A percentile compares a stretch with the other conserved stretches of the same genome.
These are phyloP conservation scores for Mycosarcoma mackinlayi DNA, from an alignment of 1,284 basidiomycete genomes.

Conservation along the genomic window DNA sequence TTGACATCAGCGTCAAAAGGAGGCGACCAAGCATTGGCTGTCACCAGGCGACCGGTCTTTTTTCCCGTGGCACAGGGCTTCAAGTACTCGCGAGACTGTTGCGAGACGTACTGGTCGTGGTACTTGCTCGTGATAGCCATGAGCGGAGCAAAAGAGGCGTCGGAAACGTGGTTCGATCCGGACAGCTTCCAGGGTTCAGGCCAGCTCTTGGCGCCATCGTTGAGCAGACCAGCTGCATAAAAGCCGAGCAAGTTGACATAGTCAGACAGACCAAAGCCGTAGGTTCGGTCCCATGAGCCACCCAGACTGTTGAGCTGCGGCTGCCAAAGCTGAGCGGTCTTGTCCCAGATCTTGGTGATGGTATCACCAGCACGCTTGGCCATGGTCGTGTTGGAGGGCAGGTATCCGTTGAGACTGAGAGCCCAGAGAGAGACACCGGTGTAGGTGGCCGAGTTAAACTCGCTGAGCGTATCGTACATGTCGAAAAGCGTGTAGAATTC, in stretches of 20 bases:
- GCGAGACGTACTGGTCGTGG: constrained; percentile 32
- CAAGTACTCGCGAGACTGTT: constrained; percentile 19
- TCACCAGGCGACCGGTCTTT: constrained; percentile 24
- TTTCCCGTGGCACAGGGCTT: constrained; percentile 8
- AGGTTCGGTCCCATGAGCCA: constrained; percentile 37
- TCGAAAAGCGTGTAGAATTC: constrained; percentile 42
- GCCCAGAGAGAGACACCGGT: constrained; percentile 43
- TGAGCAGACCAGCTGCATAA: constrained; percentile 21
- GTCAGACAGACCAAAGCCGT: constrained; percentile 31
- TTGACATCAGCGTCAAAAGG: constrained; percentile 33
- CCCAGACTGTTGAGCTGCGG: constrained; percentile 32
- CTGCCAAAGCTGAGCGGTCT: constrained; percentile 39
- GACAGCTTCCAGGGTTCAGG: constrained; percentile 32
- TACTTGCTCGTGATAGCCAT: constrained; percentile 39
- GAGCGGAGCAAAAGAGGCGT: constrained; percentile 29
- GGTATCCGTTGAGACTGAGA: constrained; percentile 31
- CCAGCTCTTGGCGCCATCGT: constrained; percentile 25
- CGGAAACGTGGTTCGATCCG: constrained; percentile 23
- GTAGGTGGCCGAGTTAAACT: constrained; percentile 40
- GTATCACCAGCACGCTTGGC: constrained; percentile 32
- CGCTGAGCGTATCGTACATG: constrained; percentile 38
- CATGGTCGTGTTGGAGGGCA: constrained; percentile 37
- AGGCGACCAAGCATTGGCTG: constrained; percentile 28
- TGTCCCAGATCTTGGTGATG: constrained; percentile 41
- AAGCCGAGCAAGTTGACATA: constrained; percentile 37